A percentile compares a stretch with the other conserved stretches of the same genome.
These are phyloP conservation scores for Trametes coccinea DNA, from an alignment of 768 basidiomycete genomes.

Conservation along the genomic window DNA sequence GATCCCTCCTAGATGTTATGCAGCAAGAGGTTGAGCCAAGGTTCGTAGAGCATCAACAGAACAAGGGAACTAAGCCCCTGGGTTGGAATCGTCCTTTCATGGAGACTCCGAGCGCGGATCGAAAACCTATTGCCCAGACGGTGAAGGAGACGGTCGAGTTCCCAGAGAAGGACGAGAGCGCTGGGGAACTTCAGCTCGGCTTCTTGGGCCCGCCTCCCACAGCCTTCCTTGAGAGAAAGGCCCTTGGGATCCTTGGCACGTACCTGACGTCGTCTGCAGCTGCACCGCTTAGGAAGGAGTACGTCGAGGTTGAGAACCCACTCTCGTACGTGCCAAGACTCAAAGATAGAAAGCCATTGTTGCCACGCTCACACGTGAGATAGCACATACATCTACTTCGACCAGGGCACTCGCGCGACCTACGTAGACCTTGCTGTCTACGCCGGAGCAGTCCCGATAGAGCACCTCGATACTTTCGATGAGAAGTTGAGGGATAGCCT, in stretches of 20 bases:
- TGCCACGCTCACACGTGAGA: slow-evolving; percentile 4
- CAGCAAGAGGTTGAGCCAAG: slow-evolving; percentile 82
- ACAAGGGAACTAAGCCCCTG: slow-evolving; percentile 63
- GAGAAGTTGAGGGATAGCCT: slow-evolving; percentile 68
- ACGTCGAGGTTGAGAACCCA: slow-evolving; percentile 87
- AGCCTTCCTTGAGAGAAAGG: slow-evolving; percentile 74
- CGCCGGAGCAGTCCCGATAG: slow-evolving; percentile 80
- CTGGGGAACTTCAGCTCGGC: slow-evolving; percentile 80
- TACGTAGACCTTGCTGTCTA: slow-evolving; percentile 74
- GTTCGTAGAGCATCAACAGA: slow-evolving; percentile 73
- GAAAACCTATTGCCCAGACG: slow-evolving; percentile 52
- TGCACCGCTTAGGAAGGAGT: slow-evolving; percentile 87
- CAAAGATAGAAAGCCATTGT: neutral
- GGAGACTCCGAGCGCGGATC: slow-evolving; percentile 76
- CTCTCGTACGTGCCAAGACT: slow-evolving; percentile 64
- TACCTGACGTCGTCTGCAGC: slow-evolving; percentile 87
- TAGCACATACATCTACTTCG: slow-evolving; percentile 86
- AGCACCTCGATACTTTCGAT: slow-evolving; percentile 71
- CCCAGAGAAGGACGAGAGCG: slow-evolving; percentile 94
- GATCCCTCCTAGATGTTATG: slow-evolving; percentile 76
- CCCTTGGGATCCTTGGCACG: slow-evolving; percentile 79
- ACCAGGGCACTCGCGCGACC: slow-evolving; percentile 72
- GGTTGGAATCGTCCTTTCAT: slow-evolving; percentile 95
- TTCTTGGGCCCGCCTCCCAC: slow-evolving; percentile 79
- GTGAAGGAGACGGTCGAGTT: slow-evolving; percentile 78